Evolutionary conservation across 495 filamentous ascomycete species (phyloP), one percentile per base, ranked within the genome.

Genomic region (Recurvomyces mirabilis): DNA sequence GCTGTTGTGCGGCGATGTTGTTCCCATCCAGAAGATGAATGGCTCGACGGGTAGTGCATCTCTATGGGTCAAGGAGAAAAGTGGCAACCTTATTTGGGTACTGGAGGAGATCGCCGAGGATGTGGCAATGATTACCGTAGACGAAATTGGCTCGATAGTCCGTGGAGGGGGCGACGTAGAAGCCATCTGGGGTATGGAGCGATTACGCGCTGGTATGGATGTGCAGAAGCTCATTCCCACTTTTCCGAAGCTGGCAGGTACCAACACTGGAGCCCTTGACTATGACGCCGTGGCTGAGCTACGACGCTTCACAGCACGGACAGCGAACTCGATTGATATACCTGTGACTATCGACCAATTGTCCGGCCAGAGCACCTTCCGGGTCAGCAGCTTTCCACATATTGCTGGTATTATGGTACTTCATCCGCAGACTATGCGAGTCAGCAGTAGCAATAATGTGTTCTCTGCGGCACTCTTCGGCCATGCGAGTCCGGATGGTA

Each of bases 1-100:
- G 28, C 61, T 98, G 42, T 71, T 98, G 2, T 98, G 91, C 59
- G 91, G 91, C 29, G 91, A 98, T 60, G 93, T 98, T 14, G 89
- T 98, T 3, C 89, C 91, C 0, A 96, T 98, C 47, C 77, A 82
- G 63, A 98, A 96, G 60, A 78, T 88, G 41, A 93, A 98, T 59
- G 93, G 93, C 6, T 73, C 79, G 14, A 87, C 79, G 0, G 91
- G 93, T 1, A 83, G 88, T 26, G 91, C 91, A 26, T 95, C 87
- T 59, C 67, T 98, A 23, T 98, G 91, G 91, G 91, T 96, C 0
- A 96, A 95, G 67, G 91, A 98, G 62, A 98, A 98, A 60, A 74
- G 76, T 32, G 84, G 87, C 34, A 87, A 88, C 5, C 60, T 98
- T 37, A 95, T 98, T 41, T 98, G 91, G 91, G 91, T 98, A 13